Evolutionary conservation across 2,329 filamentous ascomycete genomes (phyloP).

Genomic region (Apiospora malaysiana): DNA sequence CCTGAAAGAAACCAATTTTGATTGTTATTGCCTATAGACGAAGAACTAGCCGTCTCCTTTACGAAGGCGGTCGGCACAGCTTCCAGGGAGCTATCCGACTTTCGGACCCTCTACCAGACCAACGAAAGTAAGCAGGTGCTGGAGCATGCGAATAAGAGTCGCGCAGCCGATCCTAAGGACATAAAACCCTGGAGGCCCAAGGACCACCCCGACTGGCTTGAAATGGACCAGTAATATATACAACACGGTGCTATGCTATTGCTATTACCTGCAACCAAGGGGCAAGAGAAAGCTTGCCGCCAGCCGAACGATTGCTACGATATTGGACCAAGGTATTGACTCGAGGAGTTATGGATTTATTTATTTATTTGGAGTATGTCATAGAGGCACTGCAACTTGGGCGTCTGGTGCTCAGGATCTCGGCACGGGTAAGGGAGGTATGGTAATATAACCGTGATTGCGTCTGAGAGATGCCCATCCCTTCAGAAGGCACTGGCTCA

Average conservation of each 20-base stretch:
- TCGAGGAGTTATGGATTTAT: not conserved
- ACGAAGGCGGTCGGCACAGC: conserved; percentile 54
- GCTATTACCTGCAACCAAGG: not conserved
- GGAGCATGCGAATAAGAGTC: conserved; percentile 58
- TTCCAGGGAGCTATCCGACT: conserved; percentile 57
- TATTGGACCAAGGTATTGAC: not conserved
- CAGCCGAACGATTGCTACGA: not conserved
- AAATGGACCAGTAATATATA: conserved; percentile 25
- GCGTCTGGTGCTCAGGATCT: conserved; percentile 11
- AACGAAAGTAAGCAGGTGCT: conserved; percentile 57
- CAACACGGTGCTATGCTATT: not conserved
- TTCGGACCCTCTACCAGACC: conserved; percentile 52
- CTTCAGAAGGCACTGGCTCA: not conserved
- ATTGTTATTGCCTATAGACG: conserved; percentile 48
- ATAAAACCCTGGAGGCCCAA: conserved; percentile 65
- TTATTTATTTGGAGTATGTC: not conserved
- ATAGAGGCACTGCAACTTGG: too few relatives aligned
- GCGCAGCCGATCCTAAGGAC: conserved; percentile 57
- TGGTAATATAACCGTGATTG: not conserved
- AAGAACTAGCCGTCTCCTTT: conserved; percentile 54
- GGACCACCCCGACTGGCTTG: conserved; percentile 65
- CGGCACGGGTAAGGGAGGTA: not conserved
- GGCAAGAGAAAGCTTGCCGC: not conserved
- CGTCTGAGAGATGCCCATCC: not conserved
- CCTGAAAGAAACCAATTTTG: conserved; percentile 10